Base-by-base conservation (phyloP, 257 asterid genomes). In the Ocimum tenuiflorum region DNA sequence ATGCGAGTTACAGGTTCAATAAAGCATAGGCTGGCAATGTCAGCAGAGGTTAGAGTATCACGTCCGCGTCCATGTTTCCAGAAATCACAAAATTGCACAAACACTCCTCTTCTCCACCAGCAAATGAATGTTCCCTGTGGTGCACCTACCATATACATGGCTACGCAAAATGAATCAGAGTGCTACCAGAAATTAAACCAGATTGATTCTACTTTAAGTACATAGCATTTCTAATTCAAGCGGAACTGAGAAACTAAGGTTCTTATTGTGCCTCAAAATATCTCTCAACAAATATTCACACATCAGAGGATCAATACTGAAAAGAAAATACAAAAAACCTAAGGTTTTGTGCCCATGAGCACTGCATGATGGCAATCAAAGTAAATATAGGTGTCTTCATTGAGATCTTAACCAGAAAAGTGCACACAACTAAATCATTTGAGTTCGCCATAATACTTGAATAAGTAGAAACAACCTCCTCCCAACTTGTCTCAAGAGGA, bases 1-100 rank as follows among this genome's bases (percentile, higher is more conserved):
- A 72, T 53, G 38, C 60, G 69, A 51, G 54, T n/a, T 59, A 24
- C 35, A 68, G 59, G 29, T 51, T 68, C 54, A 3, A 72, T 11
- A 4, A 19, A 24, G 74, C 88, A 84, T 49, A 86, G 66, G 70
- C 72, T 54, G 31, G 54, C 83, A 42, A 84, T 77, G 43, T 63
- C 31, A 2, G 41, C 63, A 35, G 51, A 0, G 23, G 81, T 76
- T 29, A 82, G 63, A 22, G 68, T 65, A 50, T 76, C 95, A 43
- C 35, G 35, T 33, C 68, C 80, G 49, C 82, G 87, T 27, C 91
- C 91, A 24, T 86, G 88, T 60, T 64, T 31, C 95, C 91, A 82
- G 15, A 56, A 18, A 86, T 45, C 23, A 82, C 57, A 70, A 86
- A 86, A n/a, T 71, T 65, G 83, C 88, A 86, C 55, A 18, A 43